A percentile compares a stretch with the other conserved stretches of the same genome.
Conservation (phyloP, 202 grass and related monocot genomes). For the Musa balbisiana region DNA sequence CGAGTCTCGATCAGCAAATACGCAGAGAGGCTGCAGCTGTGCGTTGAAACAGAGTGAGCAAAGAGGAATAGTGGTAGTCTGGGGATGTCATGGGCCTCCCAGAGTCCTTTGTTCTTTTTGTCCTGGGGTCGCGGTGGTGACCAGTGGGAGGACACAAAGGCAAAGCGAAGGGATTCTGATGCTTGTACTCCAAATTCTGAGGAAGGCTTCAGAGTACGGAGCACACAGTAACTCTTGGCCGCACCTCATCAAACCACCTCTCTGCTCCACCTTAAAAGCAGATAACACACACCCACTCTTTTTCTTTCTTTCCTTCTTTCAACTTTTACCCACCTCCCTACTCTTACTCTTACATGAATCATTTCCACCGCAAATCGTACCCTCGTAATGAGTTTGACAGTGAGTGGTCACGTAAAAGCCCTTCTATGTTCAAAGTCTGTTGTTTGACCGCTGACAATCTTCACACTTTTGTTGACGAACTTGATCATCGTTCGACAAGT, state of each 20-base stretch:
- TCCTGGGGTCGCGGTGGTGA: background rate
- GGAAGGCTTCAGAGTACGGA: constrained; percentile 9
- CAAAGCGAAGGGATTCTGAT: constrained; percentile 9
- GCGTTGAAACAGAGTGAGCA: background rate
- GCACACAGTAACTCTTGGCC: constrained; percentile 7
- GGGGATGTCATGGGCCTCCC: background rate
- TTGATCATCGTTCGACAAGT: background rate
- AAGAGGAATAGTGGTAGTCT: background rate
- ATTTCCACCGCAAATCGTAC: background rate
- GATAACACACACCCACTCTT: background rate
- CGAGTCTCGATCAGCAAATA: too few species aligned
- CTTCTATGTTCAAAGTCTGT: constrained; percentile 11
- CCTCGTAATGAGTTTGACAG: constrained; percentile 29
- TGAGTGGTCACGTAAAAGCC: constrained; percentile 16
- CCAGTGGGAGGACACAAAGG: constrained; percentile 1
- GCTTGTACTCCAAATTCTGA: constrained; percentile 11
- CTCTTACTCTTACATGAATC: background rate
- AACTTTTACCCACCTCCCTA: background rate
- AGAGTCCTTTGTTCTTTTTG: background rate
- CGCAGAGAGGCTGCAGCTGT: background rate
- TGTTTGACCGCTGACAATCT: background rate
- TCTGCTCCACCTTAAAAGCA: background rate
- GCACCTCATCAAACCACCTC: background rate
- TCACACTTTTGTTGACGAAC: background rate
- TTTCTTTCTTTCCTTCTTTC: background rate